phyloP scores from a whole-genome alignment of 2,329 filamentous ascomycete species.

The Colletotrichum sp. region DNA sequence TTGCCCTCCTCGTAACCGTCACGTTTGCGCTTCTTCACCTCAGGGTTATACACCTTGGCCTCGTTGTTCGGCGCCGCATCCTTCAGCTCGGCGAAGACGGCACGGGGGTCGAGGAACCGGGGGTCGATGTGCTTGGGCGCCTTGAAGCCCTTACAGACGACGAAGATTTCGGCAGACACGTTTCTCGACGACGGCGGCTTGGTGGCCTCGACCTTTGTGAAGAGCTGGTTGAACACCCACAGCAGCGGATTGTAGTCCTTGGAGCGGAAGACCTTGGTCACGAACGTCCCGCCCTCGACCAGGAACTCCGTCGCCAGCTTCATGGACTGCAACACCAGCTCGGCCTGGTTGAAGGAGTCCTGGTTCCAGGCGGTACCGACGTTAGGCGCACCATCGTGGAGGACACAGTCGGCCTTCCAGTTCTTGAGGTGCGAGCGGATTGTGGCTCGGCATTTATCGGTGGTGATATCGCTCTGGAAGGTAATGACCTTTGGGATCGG shows the following conservation, averaged over 20 bases:
- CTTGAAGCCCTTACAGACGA: slow-evolving; percentile 94
- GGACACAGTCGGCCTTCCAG: slow-evolving; percentile 93
- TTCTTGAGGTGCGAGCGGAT: slow-evolving; percentile 90
- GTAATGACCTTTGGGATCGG: slow-evolving; percentile 91
- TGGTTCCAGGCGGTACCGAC: slow-evolving; percentile 98
- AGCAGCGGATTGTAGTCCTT: slow-evolving; percentile 96
- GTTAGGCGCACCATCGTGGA: slow-evolving; percentile 97
- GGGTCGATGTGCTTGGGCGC: slow-evolving; percentile 93
- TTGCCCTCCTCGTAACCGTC: slow-evolving; percentile 98
- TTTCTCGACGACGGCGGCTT: slow-evolving; percentile 96
- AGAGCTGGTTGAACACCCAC: slow-evolving; percentile 98
- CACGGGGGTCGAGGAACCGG: slow-evolving; percentile 85
- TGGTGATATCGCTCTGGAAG: slow-evolving; percentile 98
- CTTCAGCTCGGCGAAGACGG: slow-evolving; percentile 91
- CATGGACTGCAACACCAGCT: slow-evolving; percentile 87
- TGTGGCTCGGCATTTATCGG: slow-evolving; percentile 91
- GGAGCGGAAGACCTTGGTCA: slow-evolving; percentile 96
- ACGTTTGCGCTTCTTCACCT: slow-evolving; percentile 95
- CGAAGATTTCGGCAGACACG: slow-evolving; percentile 97
- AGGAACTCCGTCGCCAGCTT: slow-evolving; percentile 95
- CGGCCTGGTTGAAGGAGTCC: slow-evolving; percentile 97
- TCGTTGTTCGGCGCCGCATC: slow-evolving; percentile 91
- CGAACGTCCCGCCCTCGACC: slow-evolving; percentile 86
- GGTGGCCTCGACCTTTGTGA: slow-evolving; percentile 93
- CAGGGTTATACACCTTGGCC: slow-evolving; percentile 96